Percentiles rank a stretch among this genome's conserved stretches.
Evolutionary conservation across 2,329 filamentous ascomycete genomes (phyloP).

Genomic region (Pseudogymnoascus verrucosus): DNA sequence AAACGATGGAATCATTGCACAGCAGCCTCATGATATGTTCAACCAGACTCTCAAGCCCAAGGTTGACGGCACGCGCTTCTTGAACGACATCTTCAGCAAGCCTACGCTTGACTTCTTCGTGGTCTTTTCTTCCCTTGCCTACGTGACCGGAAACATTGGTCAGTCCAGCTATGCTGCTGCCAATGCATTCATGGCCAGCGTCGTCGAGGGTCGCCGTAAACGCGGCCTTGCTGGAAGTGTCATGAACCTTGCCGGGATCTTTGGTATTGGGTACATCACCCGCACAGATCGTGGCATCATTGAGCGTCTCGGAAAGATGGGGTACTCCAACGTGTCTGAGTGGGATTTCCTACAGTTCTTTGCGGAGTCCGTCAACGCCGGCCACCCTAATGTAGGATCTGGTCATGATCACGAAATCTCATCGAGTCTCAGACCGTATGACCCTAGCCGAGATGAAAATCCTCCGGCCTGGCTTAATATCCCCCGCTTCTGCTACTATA

Average conservation of each 20-base stretch:
- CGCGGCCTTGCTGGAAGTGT: conserved; percentile 22
- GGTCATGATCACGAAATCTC: background rate
- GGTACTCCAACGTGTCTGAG: background rate
- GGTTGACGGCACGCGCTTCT: conserved; percentile 26
- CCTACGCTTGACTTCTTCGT: conserved; percentile 34
- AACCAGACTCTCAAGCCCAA: conserved; percentile 28
- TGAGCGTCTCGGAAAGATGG: background rate
- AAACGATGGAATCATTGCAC: conserved; percentile 27
- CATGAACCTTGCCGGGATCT: conserved; percentile 24
- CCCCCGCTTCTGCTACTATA: background rate
- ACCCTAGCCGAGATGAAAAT: conserved; percentile 14
- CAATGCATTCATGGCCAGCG: conserved; percentile 31
- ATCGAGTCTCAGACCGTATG: background rate
- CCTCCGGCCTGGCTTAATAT: conserved; percentile 12
- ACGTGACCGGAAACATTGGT: conserved; percentile 30
- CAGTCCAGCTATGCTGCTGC: conserved; percentile 33
- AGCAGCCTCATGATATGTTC: conserved; percentile 24
- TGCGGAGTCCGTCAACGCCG: background rate
- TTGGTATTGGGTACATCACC: conserved; percentile 23
- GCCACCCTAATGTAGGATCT: background rate
- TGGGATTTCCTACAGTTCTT: background rate
- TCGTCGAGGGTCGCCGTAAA: conserved; percentile 23
- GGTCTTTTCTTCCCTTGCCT: conserved; percentile 32
- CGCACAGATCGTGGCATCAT: background rate
- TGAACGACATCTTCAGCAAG: conserved; percentile 28